phyloP scores from a whole-genome alignment of 371 early-diverging fungal species.

The Smittium mucronatum region DNA sequence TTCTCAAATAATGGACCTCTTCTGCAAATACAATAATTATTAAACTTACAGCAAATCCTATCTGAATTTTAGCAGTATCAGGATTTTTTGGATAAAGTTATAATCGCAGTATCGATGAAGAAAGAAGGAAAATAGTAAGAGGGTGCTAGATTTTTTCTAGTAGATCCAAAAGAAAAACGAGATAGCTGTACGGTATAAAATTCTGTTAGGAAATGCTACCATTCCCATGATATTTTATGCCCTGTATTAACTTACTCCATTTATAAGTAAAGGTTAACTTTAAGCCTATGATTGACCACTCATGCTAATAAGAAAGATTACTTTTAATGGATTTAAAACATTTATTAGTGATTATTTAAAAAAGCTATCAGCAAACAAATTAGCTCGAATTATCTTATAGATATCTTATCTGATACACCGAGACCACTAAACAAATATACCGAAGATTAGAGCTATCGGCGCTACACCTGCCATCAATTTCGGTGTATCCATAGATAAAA shows the following conservation, averaged over 20 bases:
- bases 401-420: neutral
- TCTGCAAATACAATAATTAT: neutral
- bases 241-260: neutral
- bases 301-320: no score
- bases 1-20: neutral
- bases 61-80: neutral
- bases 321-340: no score
- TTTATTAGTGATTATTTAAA: no score
- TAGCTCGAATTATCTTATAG: neutral
- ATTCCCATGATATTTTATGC: neutral
- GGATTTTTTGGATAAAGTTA: neutral
- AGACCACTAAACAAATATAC: no score
- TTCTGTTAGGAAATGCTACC: neutral
- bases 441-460: neutral
- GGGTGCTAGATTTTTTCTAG: neutral
- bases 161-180: neutral
- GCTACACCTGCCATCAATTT: neutral
- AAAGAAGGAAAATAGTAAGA: neutral
- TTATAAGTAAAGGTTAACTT: neutral
- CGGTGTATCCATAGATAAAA: neutral
- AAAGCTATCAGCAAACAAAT: neutral
- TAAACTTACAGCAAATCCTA: neutral
- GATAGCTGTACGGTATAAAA: neutral
- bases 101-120: neutral
- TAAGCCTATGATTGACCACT: no score